Percentiles rank a stretch among this genome's conserved stretches.
phyloP scores from a whole-genome alignment of 176 grass and related monocot species.

The Pontederia paniculata region DNA sequence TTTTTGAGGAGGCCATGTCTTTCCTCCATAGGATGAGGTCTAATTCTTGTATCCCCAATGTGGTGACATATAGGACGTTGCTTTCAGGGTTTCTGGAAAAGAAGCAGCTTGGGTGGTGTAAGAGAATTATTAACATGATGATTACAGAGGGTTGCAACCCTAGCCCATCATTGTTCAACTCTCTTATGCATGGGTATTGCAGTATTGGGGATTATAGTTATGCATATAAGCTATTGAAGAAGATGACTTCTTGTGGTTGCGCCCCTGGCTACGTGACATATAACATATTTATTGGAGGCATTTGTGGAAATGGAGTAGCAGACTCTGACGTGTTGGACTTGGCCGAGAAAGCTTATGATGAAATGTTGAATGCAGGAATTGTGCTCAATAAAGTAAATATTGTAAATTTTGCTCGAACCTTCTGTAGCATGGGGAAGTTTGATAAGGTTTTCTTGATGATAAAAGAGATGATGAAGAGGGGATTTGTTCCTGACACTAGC shows the following conservation, averaged over 20 bases:
- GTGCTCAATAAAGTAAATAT: constrained; percentile 94
- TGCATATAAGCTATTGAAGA: constrained; percentile 82
- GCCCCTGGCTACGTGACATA: constrained; percentile 72
- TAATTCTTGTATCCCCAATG: constrained; percentile 78
- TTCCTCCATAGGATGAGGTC: constrained; percentile 90
- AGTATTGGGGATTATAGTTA: constrained; percentile 53
- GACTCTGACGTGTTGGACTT: constrained; percentile 45
- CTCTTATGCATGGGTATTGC: constrained; percentile 79
- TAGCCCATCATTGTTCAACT: constrained; percentile 76
- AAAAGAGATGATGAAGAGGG: constrained; percentile 77
- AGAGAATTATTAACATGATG: constrained; percentile 97
- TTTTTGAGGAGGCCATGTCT: constrained; percentile 80
- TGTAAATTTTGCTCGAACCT: constrained; percentile 58
- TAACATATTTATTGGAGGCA: constrained; percentile 93
- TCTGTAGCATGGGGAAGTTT: constrained; percentile 67
- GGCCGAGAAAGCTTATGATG: constrained; percentile 74
- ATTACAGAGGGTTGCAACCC: constrained; percentile 82
- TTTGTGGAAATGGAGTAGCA: constrained; percentile 54
- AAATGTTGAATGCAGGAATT: constrained; percentile 59
- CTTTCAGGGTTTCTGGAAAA: constrained; percentile 79
- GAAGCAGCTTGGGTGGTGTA: constrained; percentile 93
- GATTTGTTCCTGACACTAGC: constrained; percentile 79
- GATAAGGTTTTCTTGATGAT: constrained; percentile 87
- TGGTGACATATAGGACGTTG: constrained; percentile 80
- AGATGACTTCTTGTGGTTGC: constrained; percentile 58